A percentile compares a stretch with the other conserved stretches of the same genome.
These are phyloP conservation scores for Serendipita sp. DNA, from an alignment of 768 basidiomycete genomes.

Conservation along the genomic window DNA sequence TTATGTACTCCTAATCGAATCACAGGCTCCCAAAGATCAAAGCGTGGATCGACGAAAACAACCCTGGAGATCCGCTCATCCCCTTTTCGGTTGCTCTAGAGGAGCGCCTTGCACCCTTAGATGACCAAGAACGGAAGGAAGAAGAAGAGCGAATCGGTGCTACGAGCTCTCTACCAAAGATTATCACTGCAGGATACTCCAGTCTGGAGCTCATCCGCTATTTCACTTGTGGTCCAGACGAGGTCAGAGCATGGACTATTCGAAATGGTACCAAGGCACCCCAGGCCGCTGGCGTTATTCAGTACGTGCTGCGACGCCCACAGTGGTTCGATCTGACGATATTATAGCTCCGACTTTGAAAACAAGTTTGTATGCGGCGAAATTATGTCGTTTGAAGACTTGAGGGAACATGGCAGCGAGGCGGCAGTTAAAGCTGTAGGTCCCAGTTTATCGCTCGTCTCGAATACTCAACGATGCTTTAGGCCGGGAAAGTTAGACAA, in stretches of 20 bases:
- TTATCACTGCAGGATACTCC: conserved; percentile 85
- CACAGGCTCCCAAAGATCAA: conserved; percentile 88
- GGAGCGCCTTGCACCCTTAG: conserved; percentile 57
- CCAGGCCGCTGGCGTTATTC: conserved; percentile 95
- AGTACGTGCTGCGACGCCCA: conserved; percentile 33
- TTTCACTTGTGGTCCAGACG: conserved; percentile 93
- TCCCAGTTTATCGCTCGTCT: background rate
- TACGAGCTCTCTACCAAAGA: conserved; percentile 66
- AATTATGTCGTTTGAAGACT: conserved; percentile 83
- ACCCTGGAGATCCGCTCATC: conserved; percentile 88
- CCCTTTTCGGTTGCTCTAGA: conserved; percentile 95
- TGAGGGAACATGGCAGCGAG: conserved; percentile 85
- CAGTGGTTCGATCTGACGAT: background rate
- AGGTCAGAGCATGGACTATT: conserved; percentile 97
- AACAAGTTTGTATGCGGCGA: conserved; percentile 97
- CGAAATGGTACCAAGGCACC: conserved; percentile 87
- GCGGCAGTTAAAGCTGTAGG: conserved; percentile 71
- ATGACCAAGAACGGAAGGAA: conserved; percentile 45
- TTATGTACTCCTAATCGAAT: background rate
- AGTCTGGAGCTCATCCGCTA: conserved; percentile 88
- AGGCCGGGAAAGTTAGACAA: conserved; percentile 76
- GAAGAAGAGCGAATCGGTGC: conserved; percentile 70
- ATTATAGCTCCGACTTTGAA: conserved; percentile 76
- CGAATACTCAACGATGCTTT: background rate
- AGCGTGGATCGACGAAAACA: conserved; percentile 91